Evolutionary conservation across 139 green algal species (phyloP).

Genomic region (Volvox africanus): DNA sequence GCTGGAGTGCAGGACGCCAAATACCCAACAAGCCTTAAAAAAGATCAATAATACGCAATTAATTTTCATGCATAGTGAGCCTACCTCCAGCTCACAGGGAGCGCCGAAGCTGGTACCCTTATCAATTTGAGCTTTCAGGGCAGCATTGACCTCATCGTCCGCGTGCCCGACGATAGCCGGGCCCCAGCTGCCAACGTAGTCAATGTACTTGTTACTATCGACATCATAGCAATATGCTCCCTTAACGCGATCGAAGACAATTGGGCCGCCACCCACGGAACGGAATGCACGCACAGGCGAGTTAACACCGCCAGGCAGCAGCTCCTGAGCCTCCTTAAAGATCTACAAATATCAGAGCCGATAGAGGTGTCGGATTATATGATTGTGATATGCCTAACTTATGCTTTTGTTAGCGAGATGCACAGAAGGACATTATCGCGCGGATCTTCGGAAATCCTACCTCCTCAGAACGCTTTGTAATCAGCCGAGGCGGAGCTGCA

Average conservation of each 20-base stretch:
- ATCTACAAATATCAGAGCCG: constrained; percentile 81
- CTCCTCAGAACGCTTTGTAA: constrained; percentile 67
- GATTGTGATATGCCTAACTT: not conserved
- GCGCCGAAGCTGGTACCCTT: constrained; percentile 99
- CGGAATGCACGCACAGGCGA: constrained; percentile 98
- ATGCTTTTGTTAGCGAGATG: too few relatives aligned
- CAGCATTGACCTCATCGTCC: constrained; percentile 96
- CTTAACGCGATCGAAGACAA: constrained; percentile 98
- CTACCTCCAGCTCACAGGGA: constrained; percentile 95
- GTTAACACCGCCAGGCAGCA: constrained; percentile 98
- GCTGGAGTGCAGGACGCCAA: too few relatives aligned
- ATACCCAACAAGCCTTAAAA: too few relatives aligned
- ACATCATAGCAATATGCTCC: constrained; percentile 94
- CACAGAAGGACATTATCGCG: not conserved
- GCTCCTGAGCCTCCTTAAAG: constrained; percentile 91
- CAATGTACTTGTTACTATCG: constrained; percentile 95
- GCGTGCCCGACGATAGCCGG: constrained; percentile 95
- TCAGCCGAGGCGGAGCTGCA: constrained; percentile 50
- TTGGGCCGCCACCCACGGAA: constrained; percentile 96
- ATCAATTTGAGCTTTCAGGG: constrained; percentile 90
- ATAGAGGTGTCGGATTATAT: not conserved
- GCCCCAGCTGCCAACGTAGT: constrained; percentile 98
- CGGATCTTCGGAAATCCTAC: constrained; percentile 34
- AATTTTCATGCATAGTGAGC: not conserved
- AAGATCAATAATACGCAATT: too few relatives aligned